Base-by-base conservation (phyloP, 805 yeast genomes). In the Saccharomycopsis guyanensis region DNA sequence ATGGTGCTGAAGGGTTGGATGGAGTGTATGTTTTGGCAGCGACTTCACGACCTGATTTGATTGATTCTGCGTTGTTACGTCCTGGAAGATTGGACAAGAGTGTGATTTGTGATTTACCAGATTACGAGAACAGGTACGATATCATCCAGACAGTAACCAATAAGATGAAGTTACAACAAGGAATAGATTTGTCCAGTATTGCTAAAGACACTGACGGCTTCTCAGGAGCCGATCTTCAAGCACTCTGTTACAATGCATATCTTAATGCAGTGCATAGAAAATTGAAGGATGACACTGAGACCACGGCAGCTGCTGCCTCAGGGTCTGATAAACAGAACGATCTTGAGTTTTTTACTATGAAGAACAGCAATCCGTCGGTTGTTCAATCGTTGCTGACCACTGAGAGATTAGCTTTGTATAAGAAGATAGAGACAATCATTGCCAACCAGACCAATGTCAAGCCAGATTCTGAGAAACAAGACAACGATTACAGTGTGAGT, bases 11-110 rank as follows among this genome's bases (percentile, higher is more conserved):
- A 62, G 97, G 97, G 0, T 69, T 89, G 24, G 97, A 89, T 57
- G 97, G 97, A 2, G 97, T 93, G 2, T 91, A 93, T 60, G 96
- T 93, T 0, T 69, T 93, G 22, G 97, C 97, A 0, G 98, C 97
- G 1, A 93, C 97, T 0, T 81, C 93, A 56, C 73, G 98, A 56
- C 98, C 98, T 0, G 98, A 93, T 58, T 71, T 93, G 55, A 89
- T 93, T 53, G 98, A 93, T 61, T 82, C 96, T 2, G 98, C 98
- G 0, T 70, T 93, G 46, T 66, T 93, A 49, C 80, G 98, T 63
- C 98, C 98, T 0, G 98, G 98, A 4, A 79, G 98, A 66, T 71
- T 93, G 57, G 98, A 93, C 62, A 93, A 91, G 61, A 78, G 93
- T 59, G 80, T 93, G 12, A 69, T 93, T 4, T 91, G 98, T 66